Conservation (phyloP, 331 rosid species). For the Ulmus americana region DNA sequence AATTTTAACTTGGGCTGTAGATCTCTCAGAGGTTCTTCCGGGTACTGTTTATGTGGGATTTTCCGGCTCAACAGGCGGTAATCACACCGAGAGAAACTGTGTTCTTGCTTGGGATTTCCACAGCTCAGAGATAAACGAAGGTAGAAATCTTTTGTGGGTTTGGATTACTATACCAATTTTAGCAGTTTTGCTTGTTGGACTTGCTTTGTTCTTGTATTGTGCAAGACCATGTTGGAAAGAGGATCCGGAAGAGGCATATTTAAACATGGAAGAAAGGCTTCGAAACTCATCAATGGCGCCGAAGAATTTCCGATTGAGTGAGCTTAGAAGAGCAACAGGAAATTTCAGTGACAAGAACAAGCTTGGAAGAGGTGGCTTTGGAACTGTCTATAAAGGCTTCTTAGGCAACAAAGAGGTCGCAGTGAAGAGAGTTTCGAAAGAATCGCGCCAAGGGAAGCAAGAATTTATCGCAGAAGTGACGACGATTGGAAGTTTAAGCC, state of each 20-base stretch:
- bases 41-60: slow-evolving; percentile 50
- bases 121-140: slow-evolving; percentile 6
- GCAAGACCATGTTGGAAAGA: slow-evolving; percentile 3
- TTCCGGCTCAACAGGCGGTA: slow-evolving; percentile 53
- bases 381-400: slow-evolving; percentile 52
- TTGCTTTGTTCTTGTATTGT: slow-evolving; percentile 22
- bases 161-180: slow-evolving; percentile 28
- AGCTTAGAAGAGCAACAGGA: slow-evolving; percentile 46
- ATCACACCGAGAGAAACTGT: slow-evolving; percentile 41
- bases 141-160: slow-evolving; percentile 32
- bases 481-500: slow-evolving; percentile 66
- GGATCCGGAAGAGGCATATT: slow-evolving; percentile 18
- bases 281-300: slow-evolving; percentile 46
- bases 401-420: slow-evolving; percentile 47
- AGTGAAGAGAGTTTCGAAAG: slow-evolving; percentile 52
- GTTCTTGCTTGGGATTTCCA: slow-evolving; percentile 42
- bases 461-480: slow-evolving; percentile 75
- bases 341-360: slow-evolving; percentile 50
- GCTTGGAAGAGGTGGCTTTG: slow-evolving; percentile 78
- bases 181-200: slow-evolving; percentile 18
- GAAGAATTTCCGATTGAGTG: slow-evolving; percentile 37
- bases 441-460: slow-evolving; percentile 65
- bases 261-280: slow-evolving; percentile 52
- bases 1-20: slow-evolving; percentile 33
- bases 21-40: slow-evolving; percentile 43